phyloP scores from a whole-genome alignment of 2,329 filamentous ascomycete species.

The Scedosporium dehoogii region DNA sequence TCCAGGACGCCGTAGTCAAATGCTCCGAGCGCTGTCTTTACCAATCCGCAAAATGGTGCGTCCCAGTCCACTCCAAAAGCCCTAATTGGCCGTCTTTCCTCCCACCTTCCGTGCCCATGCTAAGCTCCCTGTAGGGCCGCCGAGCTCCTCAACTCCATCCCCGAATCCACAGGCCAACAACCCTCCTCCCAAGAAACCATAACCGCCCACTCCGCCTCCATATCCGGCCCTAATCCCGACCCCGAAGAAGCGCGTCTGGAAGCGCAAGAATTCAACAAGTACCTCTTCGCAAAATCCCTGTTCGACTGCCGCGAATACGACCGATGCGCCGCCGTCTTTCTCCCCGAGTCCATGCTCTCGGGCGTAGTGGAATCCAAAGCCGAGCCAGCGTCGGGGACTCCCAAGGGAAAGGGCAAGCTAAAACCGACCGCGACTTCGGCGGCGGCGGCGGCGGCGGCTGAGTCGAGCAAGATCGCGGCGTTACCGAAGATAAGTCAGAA shows the following conservation, averaged over 20 bases:
- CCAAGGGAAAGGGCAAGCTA: constrained; percentile 56
- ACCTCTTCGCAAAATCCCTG: constrained; percentile 82
- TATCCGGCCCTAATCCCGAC: constrained; percentile 51
- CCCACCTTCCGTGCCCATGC: background rate
- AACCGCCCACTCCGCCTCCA: constrained; percentile 30
- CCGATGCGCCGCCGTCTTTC: constrained; percentile 79
- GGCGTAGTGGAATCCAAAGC: constrained; percentile 46
- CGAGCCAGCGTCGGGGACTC: constrained; percentile 23
- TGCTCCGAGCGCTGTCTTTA: constrained; percentile 94
- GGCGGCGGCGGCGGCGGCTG: constrained; percentile 8
- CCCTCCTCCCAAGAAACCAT: constrained; percentile 15
- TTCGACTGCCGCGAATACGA: constrained; percentile 96
- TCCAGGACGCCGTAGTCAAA: constrained; percentile 79
- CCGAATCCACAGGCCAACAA: constrained; percentile 47
- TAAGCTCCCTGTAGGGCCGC: constrained; percentile 58
- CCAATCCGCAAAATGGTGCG: constrained; percentile 89
- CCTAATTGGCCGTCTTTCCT: background rate
- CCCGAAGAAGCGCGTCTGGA: constrained; percentile 67
- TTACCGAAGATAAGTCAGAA: constrained; percentile 69
- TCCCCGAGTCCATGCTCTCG: constrained; percentile 69
- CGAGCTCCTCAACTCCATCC: constrained; percentile 80
- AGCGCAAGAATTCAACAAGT: constrained; percentile 68
- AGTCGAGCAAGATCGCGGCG: constrained; percentile 14
- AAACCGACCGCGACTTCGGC: constrained; percentile 15
- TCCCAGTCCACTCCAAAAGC: background rate